phyloP scores from a whole-genome alignment of 2,329 filamentous ascomycete species.

The Arthroderma sp. region DNA sequence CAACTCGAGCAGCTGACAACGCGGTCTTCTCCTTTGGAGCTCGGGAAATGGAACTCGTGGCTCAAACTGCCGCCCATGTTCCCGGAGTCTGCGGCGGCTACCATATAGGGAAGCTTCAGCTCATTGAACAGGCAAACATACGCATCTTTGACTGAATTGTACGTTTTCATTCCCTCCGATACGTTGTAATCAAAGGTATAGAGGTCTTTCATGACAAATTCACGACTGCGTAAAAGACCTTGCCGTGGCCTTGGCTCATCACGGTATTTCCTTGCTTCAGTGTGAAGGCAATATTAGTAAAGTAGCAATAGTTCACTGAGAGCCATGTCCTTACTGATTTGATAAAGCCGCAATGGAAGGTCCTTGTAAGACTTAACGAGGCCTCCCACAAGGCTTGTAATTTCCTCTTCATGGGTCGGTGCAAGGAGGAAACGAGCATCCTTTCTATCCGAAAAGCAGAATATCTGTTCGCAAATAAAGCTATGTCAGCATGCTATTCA shows the following conservation, averaged over 20 bases:
- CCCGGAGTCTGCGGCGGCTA: constrained; percentile 85
- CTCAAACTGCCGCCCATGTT: constrained; percentile 88
- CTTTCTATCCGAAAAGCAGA: constrained; percentile 68
- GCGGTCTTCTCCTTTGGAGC: constrained; percentile 68
- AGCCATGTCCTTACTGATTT: constrained; percentile 51
- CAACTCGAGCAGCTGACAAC: constrained; percentile 65
- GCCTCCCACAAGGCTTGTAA: constrained; percentile 64
- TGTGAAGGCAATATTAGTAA: not conserved
- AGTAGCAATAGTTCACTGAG: not conserved
- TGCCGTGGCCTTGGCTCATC: constrained; percentile 84
- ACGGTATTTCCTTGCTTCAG: constrained; percentile 71
- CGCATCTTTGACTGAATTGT: constrained; percentile 56
- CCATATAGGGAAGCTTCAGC: constrained; percentile 67
- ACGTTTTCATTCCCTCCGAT: constrained; percentile 63
- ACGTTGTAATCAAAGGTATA: constrained; percentile 77
- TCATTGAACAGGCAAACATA: constrained; percentile 71
- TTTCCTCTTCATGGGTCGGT: constrained; percentile 94
- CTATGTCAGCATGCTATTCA: no score
- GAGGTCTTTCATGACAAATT: constrained; percentile 96
- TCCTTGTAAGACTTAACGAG: constrained; percentile 71
- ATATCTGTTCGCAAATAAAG: constrained; percentile 43
- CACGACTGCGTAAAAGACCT: constrained; percentile 71
- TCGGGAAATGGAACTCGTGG: constrained; percentile 86
- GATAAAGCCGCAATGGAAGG: constrained; percentile 75
- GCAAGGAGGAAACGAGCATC: constrained; percentile 61